A percentile compares a stretch with the other conserved stretches of the same genome.
phyloP scores from a whole-genome alignment of 495 filamentous ascomycete genomes.

The Aspergillus affinis region DNA sequence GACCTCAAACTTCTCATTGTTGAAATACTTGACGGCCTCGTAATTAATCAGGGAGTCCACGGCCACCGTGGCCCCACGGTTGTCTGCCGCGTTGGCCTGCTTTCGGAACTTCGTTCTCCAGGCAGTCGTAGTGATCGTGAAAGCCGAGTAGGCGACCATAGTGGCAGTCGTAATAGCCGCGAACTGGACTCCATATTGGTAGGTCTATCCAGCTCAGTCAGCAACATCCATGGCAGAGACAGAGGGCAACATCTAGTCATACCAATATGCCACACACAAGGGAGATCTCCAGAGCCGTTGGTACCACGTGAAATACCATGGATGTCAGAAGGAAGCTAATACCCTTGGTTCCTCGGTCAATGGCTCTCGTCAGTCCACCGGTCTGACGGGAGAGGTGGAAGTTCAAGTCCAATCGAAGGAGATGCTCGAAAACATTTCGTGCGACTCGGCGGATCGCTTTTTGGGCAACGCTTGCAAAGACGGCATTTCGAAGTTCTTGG shows the following conservation, averaged over 20 bases:
- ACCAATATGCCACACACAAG: conserved; percentile 91
- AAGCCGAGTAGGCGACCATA: conserved; percentile 90
- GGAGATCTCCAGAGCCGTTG: conserved; percentile 88
- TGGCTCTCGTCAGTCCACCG: conserved; percentile 88
- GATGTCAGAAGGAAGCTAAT: conserved; percentile 95
- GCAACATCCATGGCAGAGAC: conserved; percentile 3
- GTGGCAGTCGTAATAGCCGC: conserved; percentile 87
- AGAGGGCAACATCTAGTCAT: conserved; percentile 14
- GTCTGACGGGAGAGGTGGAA: conserved; percentile 95
- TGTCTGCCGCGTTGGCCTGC: conserved; percentile 93
- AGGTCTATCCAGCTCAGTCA: conserved; percentile 59
- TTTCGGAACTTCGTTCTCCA: conserved; percentile 97
- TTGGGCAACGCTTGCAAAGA: conserved; percentile 95
- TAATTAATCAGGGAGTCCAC: conserved; percentile 98
- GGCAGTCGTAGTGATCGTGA: conserved; percentile 91
- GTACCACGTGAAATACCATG: conserved; percentile 97
- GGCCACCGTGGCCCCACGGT: conserved; percentile 89
- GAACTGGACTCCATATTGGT: conserved; percentile 89
- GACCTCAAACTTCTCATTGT: conserved; percentile 94
- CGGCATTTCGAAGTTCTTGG: conserved; percentile 89
- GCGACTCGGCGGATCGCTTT: conserved; percentile 93
- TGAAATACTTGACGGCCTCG: conserved; percentile 99
- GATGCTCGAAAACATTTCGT: conserved; percentile 86
- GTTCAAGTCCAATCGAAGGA: conserved; percentile 83
- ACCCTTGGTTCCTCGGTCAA: conserved; percentile 95